Evolutionary conservation across 176 grass and related monocot species (phyloP).

Genomic region (Bolboschoenus planiculmis): DNA sequence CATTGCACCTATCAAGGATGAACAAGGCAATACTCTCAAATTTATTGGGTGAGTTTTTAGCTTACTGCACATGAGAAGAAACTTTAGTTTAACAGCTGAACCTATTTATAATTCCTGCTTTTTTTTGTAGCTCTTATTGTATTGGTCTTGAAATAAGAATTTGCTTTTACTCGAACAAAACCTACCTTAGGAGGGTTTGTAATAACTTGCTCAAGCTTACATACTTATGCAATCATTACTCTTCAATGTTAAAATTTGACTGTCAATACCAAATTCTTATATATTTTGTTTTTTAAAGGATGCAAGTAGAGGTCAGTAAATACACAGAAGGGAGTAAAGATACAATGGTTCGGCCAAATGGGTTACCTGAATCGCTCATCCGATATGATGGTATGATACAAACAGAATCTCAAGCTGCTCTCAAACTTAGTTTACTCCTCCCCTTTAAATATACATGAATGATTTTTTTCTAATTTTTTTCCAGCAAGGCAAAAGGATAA

Average conservation of each 20-base stretch:
- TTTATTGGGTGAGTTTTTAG: constrained; percentile 68
- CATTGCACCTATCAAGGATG: constrained; percentile 87
- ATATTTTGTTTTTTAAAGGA: constrained; percentile 36
- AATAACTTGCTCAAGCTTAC: not conserved
- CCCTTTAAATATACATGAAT: not conserved
- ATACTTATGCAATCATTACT: not conserved
- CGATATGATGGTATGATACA: constrained; percentile 69
- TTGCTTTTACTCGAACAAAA: not conserved
- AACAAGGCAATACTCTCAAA: constrained; percentile 73
- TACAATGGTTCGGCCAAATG: constrained; percentile 68
- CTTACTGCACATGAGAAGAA: not conserved
- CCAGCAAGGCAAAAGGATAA: constrained; percentile 76
- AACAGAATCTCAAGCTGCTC: not conserved
- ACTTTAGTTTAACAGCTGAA: not conserved
- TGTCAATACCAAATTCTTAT: not conserved
- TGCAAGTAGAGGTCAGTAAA: constrained; percentile 99
- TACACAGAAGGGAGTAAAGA: constrained; percentile 88
- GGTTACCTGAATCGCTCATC: constrained; percentile 83
- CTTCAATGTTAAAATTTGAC: not conserved
- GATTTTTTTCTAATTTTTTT: constrained; percentile 2
- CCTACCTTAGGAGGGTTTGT: not conserved
- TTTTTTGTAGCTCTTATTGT: not conserved
- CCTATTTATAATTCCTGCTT: not conserved
- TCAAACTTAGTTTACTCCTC: not conserved
- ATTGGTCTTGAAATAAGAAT: not conserved